Conservation (phyloP, 345 rosid genomes). For the Populus alba region DNA sequence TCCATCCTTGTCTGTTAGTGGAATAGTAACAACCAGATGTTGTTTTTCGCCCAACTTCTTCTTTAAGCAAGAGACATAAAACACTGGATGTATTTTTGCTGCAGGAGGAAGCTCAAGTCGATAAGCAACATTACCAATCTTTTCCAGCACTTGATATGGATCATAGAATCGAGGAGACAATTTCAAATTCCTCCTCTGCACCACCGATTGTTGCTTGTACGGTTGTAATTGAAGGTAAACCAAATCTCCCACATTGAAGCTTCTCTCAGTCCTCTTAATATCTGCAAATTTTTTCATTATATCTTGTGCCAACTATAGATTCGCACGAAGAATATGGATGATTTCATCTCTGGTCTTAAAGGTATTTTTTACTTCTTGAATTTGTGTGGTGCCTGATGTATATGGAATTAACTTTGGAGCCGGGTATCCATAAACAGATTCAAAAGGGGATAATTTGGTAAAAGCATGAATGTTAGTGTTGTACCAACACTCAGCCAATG, state of each 20-base stretch:
- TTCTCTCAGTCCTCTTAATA: accelerated
- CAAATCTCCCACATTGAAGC: not conserved
- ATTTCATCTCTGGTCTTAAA: accelerated
- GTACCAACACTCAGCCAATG: not conserved
- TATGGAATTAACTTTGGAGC: not conserved
- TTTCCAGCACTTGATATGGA: not conserved
- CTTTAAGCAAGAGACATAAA: not conserved
- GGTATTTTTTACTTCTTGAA: not conserved
- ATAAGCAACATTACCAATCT: not conserved
- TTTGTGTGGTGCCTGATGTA: not conserved
- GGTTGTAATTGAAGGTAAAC: not conserved
- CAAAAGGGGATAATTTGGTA: not conserved
- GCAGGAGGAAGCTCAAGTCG: not conserved
- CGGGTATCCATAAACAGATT: not conserved
- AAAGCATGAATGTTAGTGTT: not conserved
- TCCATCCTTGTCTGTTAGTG: too few species aligned
- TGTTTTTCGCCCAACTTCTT: too few species aligned
- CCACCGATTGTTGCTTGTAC: not conserved
- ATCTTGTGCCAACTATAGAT: too few species aligned
- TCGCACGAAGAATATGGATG: too few species aligned
- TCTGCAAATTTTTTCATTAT: too few species aligned
- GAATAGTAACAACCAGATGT: too few species aligned
- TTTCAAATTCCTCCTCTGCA: not conserved
- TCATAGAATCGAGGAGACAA: not conserved
- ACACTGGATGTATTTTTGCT: not conserved